Base-by-base conservation (phyloP, 805 yeast genomes). In the Candida fluviatilis region DNA sequence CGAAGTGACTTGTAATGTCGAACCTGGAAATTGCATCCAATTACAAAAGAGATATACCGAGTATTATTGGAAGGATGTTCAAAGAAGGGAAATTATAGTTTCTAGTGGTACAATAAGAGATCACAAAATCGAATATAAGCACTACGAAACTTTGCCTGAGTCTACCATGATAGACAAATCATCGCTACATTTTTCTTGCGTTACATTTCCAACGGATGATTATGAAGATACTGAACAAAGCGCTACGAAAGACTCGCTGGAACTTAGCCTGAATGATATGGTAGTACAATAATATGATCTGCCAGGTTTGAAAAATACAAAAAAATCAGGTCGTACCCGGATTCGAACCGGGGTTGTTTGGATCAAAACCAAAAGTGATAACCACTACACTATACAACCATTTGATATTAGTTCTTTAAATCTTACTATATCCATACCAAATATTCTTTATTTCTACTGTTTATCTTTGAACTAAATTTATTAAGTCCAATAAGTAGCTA, bases 311-410 rank as follows among this genome's bases (percentile, higher is more conserved):
- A n/a, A n/a, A n/a, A n/a, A n/a, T n/a, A n/a, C n/a, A 21, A 47
- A 45, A 49, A 44, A 38, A 31, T 41, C 23, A 51, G 55, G 55
- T 51, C 85, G 75, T 76, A 75, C 84, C 85, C 84, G 84, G 84
- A 78, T 77, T 80, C 84, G 85, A 80, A 80, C 85, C 78, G 84
- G 84, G 84, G 84, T 80, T 76, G 79, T 69, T 62, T 76, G 84
- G 84, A 79, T 80, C 85, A 80, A 76, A 80, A 80, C 84, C 84
- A 76, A 76, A 70, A 71, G 85, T 79, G 84, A 80, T 80, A 77
- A 80, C 84, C 84, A 77, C 84, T 80, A 80, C 84, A 79, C 84
- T 51, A 51, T 39, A 45, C 39, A 46, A 50, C 55, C 55, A 5
- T 21, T 26, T 23, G 7, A 23, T 11, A 23, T 7, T 8, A 11